Conservation (phyloP, 805 yeast species). For the Monosporozyma unispora region DNA sequence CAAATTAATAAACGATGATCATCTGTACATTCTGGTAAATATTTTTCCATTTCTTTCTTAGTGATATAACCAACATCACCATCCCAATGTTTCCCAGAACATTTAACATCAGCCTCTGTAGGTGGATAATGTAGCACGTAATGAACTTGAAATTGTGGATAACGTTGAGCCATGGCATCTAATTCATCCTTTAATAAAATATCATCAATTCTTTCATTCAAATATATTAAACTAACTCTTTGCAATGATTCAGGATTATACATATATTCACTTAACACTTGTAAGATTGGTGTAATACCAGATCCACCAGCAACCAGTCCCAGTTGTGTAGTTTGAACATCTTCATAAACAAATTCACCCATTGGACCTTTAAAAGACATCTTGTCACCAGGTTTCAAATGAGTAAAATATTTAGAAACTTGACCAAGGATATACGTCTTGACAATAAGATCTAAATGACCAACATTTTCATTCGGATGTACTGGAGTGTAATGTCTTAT, state of each 20-base stretch:
- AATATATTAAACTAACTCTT: conserved; percentile 52
- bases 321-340: conserved; percentile 35
- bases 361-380: conserved; percentile 72
- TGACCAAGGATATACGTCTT: conserved; percentile 64
- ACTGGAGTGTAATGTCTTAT: conserved; percentile 70
- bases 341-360: conserved; percentile 51
- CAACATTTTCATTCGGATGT: conserved; percentile 55
- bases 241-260: conserved; percentile 62
- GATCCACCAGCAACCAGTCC: conserved; percentile 78
- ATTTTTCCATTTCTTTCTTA: conserved; percentile 45
- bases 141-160: conserved; percentile 53
- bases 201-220: conserved; percentile 69
- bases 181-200: conserved; percentile 62
- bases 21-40: conserved; percentile 41
- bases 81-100: conserved; percentile 36
- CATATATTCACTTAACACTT: conserved; percentile 60
- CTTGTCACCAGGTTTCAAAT: conserved; percentile 51
- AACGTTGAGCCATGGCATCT: conserved; percentile 54
- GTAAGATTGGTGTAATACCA: conserved; percentile 84
- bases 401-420: conserved; percentile 59
- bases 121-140: conserved; percentile 47
- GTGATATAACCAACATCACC: conserved; percentile 57
- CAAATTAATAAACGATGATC: conserved; percentile 55
- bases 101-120: neutral
- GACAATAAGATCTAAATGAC: conserved; percentile 67